Base-by-base conservation (phyloP, 192 early-diverging fungal species). In the Coemansia sp. region DNA sequence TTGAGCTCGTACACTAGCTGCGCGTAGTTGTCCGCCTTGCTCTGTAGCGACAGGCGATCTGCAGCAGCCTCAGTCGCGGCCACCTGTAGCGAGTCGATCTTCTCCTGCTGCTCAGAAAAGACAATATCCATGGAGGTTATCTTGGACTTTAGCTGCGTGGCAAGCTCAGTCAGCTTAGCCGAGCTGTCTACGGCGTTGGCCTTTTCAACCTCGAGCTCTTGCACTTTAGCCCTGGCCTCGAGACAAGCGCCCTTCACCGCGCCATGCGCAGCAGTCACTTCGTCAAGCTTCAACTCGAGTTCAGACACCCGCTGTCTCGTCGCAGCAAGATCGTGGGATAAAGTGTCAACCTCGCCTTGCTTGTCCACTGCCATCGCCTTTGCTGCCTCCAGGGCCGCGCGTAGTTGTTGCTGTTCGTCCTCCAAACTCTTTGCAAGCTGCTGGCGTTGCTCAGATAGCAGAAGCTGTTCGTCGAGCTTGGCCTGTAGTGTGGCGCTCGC, bases 171-270 rank as follows among this genome's bases (percentile, higher is more conserved):
- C 19, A 82, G 66, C 66, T 82, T 72, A 3, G 80, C 77, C 17
- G 72, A 61, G 10, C 72, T 69, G 26, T 74, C 80, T 68, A 75
- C 74, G n/a, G 77, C 44, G 44, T 74, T 69, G 6, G 75, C 80
- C 30, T 69, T 77, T 32, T 82, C 72, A 0, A 52, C 37, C 43
- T 74, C 80, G 16, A 77, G 63, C 39, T 82, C 63, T 44, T 63
- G 62, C 33, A 69, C 43, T 66, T 66, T 69, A 1, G 69, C 28
- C 14, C 30, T 13, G 28, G 52, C 52, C 52, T 30, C 52, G 28
- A 50, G 47, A 8, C 46, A 30, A 69, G 42, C 43, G 44, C 21
- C 19, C 47, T 23, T 50, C 47, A 21, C 47, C 19, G 47, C 19
- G 47, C 19, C 19, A 7, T 21, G 47, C 19, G 19, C 47, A 55